Percentiles rank a stretch among this genome's conserved stretches.
These are phyloP conservation scores for Cyberlindnera samutprakarnensis DNA, from an alignment of 805 yeast genomes.

Conservation along the genomic window DNA sequence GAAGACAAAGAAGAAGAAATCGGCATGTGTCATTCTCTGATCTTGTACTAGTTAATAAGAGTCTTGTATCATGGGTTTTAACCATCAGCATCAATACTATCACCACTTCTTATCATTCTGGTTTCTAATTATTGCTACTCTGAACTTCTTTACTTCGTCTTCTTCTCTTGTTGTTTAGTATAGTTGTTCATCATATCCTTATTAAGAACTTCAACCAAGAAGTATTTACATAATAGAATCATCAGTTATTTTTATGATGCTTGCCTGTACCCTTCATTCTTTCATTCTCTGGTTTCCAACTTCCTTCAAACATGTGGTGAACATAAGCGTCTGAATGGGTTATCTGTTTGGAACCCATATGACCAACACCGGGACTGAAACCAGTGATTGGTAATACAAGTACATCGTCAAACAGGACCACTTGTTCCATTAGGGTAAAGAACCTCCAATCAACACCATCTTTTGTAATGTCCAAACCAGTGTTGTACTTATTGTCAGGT, in stretches of 20 bases:
- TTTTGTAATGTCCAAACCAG: constrained; percentile 20
- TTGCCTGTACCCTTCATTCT: constrained; percentile 6
- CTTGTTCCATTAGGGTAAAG: constrained; percentile 52
- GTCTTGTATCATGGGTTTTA: neutral
- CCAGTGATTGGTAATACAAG: constrained; percentile 65
- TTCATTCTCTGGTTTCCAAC: constrained; percentile 41
- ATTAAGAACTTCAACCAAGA: too few relatives aligned
- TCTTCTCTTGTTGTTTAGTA: too few relatives aligned
- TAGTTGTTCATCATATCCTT: too few relatives aligned
- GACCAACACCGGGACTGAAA: constrained; percentile 62
- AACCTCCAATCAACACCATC: constrained; percentile 47
- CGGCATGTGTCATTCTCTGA: constrained; percentile 19
- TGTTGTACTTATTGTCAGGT: constrained; percentile 19
- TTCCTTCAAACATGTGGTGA: constrained; percentile 56
- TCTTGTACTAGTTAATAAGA: neutral
- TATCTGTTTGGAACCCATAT: constrained; percentile 49
- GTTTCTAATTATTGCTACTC: too few relatives aligned
- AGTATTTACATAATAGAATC: too few relatives aligned
- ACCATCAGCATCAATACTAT: neutral
- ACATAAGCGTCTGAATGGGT: constrained; percentile 47
- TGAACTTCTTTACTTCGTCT: too few relatives aligned
- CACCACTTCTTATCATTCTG: neutral
- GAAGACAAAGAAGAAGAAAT: constrained; percentile 23
- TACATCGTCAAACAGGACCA: constrained; percentile 58
- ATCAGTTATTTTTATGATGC: too few relatives aligned